These are phyloP conservation scores for Jatropha curcas DNA, from an alignment of 345 rosid genomes.

Conservation along the genomic window DNA sequence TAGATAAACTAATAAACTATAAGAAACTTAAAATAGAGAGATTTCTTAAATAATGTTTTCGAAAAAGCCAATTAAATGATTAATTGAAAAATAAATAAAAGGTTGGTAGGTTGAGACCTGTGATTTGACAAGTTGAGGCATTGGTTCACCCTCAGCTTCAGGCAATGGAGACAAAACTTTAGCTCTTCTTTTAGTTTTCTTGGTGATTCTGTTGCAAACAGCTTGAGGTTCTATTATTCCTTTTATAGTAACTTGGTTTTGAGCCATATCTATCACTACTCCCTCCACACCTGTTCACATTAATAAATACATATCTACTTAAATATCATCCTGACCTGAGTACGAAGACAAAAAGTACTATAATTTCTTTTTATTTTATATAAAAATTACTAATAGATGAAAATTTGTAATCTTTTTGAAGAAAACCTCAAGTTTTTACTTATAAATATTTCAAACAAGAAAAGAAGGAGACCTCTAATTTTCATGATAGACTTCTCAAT, in stretches of 20 bases:
- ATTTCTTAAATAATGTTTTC: too few relatives aligned
- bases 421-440: too few relatives aligned
- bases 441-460: too few relatives aligned
- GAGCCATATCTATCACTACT: slow-evolving; percentile 62
- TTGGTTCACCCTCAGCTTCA: slow-evolving; percentile 64
- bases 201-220: slow-evolving; percentile 67
- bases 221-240: slow-evolving; percentile 85
- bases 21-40: too few relatives aligned
- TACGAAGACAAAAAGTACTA: too few relatives aligned
- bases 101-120: slow-evolving; percentile 36
- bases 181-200: slow-evolving; percentile 76
- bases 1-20: too few relatives aligned
- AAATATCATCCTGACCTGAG: too few relatives aligned
- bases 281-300: slow-evolving; percentile 75
- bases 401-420: too few relatives aligned
- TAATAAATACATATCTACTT: too few relatives aligned
- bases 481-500: slow-evolving; percentile 73
- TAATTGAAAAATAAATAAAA: background rate
- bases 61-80: too few relatives aligned
- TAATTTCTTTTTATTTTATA: too few relatives aligned
- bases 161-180: slow-evolving; percentile 79
- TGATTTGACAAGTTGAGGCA: slow-evolving; percentile 63
- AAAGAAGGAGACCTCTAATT: slow-evolving; percentile 58
- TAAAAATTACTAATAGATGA: too few relatives aligned
- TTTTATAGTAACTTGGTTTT: slow-evolving; percentile 73